Conservation (phyloP, 225 moss, liverwort and hornwort species). For the Physcomitrellopsis africana region DNA sequence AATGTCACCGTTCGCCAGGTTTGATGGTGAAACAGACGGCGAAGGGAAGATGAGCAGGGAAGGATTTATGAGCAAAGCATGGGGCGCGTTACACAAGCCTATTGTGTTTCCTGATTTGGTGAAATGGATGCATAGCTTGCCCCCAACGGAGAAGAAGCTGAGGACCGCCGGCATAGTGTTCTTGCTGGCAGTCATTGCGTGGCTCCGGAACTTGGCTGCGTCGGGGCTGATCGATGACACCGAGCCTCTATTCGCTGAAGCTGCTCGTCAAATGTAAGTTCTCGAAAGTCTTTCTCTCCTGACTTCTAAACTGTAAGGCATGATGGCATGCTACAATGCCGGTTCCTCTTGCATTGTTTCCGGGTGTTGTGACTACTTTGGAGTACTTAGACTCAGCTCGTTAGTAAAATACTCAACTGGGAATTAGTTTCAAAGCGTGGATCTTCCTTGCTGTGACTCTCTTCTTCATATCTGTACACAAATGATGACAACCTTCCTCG, state of each 20-base stretch:
- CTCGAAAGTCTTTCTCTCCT: background rate
- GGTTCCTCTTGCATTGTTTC: too few relatives aligned
- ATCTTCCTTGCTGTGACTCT: background rate
- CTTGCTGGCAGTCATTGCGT: slow-evolving; percentile 48
- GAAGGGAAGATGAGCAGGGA: background rate
- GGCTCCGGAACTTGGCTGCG: slow-evolving; percentile 63
- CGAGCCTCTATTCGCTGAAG: slow-evolving; percentile 73
- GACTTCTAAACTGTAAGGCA: too few relatives aligned
- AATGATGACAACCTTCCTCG: too few relatives aligned
- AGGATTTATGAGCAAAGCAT: slow-evolving; percentile 12
- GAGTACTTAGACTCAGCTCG: background rate
- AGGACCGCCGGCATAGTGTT: slow-evolving; percentile 43
- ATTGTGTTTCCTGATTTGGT: slow-evolving; percentile 33
- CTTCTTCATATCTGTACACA: background rate
- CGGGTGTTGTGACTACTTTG: background rate
- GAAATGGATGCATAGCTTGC: slow-evolving; percentile 29
- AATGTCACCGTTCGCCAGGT: background rate
- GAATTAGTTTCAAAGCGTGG: background rate
- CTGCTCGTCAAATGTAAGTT: slow-evolving; percentile 73
- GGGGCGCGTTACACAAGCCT: slow-evolving; percentile 23
- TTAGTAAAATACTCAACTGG: too few relatives aligned
- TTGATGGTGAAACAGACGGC: slow-evolving; percentile 11
- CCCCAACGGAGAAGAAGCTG: slow-evolving; percentile 38
- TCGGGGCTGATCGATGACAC: slow-evolving; percentile 68
- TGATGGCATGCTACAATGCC: too few relatives aligned